Evolutionary conservation across 176 grass and related monocot genomes (phyloP), one percentile per base, ranked within the genome.

Genomic region (Oryza officinalis): DNA sequence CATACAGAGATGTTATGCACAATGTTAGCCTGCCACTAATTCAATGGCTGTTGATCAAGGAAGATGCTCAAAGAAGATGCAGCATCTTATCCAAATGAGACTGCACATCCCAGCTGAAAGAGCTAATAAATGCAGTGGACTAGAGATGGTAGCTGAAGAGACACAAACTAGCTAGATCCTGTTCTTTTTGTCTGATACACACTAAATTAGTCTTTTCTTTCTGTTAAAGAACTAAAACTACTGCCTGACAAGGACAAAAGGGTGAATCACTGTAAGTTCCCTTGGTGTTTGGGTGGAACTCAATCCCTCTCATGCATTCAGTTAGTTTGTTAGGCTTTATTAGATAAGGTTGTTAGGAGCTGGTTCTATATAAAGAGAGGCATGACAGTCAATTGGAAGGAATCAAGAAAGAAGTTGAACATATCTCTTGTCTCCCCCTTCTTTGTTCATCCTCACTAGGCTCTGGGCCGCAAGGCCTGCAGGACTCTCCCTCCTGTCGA

Each of bases 31-130:
- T 44, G 10, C 26, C 35, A 28, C 13, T 79, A 40, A 25, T 25
- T 45, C 22, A 49, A 63, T 52, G 22, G 30, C 31, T 85, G 40
- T 49, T 76, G 87, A 57, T 57, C 52, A n/a, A n/a, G n/a, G 27
- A 5, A 70, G 64, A 3, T 76, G 13, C 44, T 67, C 60, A 46
- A 81, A 82, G 46, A 66, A 66, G 57, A 82, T 52, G 70, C 31
- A 59, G 13, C 27, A 72, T 8, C 23, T 27, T 72, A 46, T 81
- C 83, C 66, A 72, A 59, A 82, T 47, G 30, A 76, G 63, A 23
- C 9, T 22, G 37, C n/a, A 20, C n/a, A 69, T 61, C 71, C 71
- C 9, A 44, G 44, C 52, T n/a, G 52, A 65, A 50, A 75, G 18
- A 40, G 61, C 17, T 20, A 25, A 2, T 68, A 45, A 81, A 59